phyloP scores from a whole-genome alignment of 2,329 filamentous ascomycete genomes.

The Raffaelea albimanens region DNA sequence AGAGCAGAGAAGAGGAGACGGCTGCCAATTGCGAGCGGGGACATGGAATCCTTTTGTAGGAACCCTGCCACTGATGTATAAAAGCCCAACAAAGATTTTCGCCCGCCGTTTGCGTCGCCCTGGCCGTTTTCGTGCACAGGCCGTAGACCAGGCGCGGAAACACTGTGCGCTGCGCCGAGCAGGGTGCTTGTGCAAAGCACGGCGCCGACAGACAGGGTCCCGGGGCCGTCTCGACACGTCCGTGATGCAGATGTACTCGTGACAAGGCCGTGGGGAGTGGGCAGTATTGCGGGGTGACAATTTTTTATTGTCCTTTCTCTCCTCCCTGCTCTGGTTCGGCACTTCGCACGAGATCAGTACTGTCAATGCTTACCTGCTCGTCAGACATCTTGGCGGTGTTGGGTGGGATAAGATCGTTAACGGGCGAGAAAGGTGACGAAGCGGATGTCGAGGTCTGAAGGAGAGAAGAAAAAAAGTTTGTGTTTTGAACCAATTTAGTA shows the following conservation, averaged over 20 bases:
- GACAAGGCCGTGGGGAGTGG: slow-evolving; percentile 1
- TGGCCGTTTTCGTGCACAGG: too few relatives aligned
- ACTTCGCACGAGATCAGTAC: slow-evolving; percentile 10
- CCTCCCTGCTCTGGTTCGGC: slow-evolving; percentile 12
- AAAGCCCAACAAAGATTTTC: too few relatives aligned
- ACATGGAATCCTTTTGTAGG: too few relatives aligned
- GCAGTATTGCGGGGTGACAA: slow-evolving; percentile 37
- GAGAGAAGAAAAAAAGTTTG: slow-evolving; percentile 13
- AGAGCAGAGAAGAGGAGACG: too few relatives aligned
- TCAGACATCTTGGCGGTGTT: slow-evolving; percentile 49
- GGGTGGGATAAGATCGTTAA: slow-evolving; percentile 14
- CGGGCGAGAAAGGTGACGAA: slow-evolving; percentile 20
- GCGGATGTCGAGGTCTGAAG: slow-evolving; percentile 18
- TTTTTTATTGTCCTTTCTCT: slow-evolving; percentile 23
- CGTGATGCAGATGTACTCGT: neutral
- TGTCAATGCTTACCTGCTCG: slow-evolving; percentile 37
- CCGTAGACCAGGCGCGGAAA: neutral
- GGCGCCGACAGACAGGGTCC: too few relatives aligned
- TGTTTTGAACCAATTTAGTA: slow-evolving; percentile 8
- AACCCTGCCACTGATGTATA: too few relatives aligned
- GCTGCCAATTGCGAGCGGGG: too few relatives aligned
- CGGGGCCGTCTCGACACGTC: neutral
- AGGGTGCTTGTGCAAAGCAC: too few relatives aligned
- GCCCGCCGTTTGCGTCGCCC: too few relatives aligned
- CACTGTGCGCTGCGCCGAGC: too few relatives aligned